Conservation (phyloP, 805 yeast species). For the Vanderwaltozyma polyspora region DNA sequence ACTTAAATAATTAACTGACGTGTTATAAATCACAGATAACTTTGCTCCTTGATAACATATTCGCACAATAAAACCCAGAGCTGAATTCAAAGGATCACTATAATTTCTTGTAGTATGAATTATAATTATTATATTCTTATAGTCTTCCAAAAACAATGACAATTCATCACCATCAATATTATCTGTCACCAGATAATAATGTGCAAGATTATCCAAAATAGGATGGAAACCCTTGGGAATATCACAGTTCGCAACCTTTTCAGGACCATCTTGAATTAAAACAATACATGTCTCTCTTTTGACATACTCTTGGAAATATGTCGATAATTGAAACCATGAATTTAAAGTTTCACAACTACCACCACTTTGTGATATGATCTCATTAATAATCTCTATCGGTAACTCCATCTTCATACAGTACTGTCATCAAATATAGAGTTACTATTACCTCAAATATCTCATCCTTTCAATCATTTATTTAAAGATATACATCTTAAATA, state of each 20-base stretch:
- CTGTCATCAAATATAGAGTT: not conserved
- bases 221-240: constrained; percentile 8
- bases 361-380: constrained; percentile 12
- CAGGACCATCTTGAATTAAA: constrained; percentile 11
- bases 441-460: no score
- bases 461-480: no score
- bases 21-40: constrained; percentile 17
- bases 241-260: not conserved
- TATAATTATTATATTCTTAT: constrained; percentile 11
- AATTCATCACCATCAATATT: constrained; percentile 4
- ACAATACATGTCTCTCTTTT: constrained; percentile 15
- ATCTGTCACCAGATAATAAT: constrained; percentile 8
- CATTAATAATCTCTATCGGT: constrained; percentile 21
- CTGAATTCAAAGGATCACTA: constrained; percentile 14
- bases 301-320: constrained; percentile 7
- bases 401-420: constrained; percentile 2
- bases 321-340: constrained; percentile 16
- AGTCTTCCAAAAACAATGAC: constrained; percentile 6
- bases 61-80: constrained; percentile 8
- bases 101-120: constrained; percentile 15
- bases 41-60: constrained; percentile 5
- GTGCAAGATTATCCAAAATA: constrained; percentile 9
- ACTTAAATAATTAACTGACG: constrained; percentile 16
- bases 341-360: constrained; percentile 17
- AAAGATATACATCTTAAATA: no score